Evolutionary conservation across 208 protist species (phyloP).

Genomic region (Sergeia podlipaevii): DNA sequence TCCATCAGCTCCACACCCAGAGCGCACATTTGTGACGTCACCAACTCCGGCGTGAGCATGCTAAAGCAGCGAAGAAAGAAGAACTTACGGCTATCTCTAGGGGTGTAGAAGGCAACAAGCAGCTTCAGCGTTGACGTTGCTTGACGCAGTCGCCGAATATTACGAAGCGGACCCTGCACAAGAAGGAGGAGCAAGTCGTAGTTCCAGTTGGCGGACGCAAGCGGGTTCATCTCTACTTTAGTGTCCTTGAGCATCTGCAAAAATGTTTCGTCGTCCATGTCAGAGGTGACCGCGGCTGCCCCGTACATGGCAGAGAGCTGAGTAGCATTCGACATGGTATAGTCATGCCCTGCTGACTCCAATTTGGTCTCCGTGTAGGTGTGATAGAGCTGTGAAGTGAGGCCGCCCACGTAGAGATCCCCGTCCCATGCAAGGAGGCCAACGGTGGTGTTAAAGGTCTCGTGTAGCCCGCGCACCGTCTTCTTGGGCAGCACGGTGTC

Average conservation of each 20-base stretch:
- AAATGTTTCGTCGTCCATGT: constrained; percentile 67
- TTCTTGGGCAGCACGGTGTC: constrained; percentile 78
- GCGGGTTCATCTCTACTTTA: constrained; percentile 33
- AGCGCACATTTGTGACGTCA: constrained; percentile 48
- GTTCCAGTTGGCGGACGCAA: constrained; percentile 48
- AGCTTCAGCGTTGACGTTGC: constrained; percentile 43
- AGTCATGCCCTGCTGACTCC: too few relatives aligned
- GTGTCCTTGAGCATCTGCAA: constrained; percentile 43
- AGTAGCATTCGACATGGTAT: constrained; percentile 10
- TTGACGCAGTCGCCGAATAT: constrained; percentile 40
- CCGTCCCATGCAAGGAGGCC: constrained; percentile 56
- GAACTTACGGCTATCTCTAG: constrained; percentile 16
- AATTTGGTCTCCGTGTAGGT: constrained; percentile 14
- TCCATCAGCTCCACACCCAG: constrained; percentile 74
- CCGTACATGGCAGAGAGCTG: constrained; percentile 23
- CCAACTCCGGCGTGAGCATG: constrained; percentile 31
- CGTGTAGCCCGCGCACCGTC: constrained; percentile 73
- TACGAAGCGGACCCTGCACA: constrained; percentile 66
- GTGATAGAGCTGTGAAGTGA: constrained; percentile 55
- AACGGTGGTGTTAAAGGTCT: constrained; percentile 67
- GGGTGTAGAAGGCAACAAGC: constrained; percentile 75
- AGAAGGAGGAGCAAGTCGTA: constrained; percentile 73
- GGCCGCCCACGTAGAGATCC: constrained; percentile 56
- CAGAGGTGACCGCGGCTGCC: constrained; percentile 32
- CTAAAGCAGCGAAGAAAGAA: constrained; percentile 58